Conservation (phyloP, 345 rosid genomes). For the Eutrema heterophyllum region DNA sequence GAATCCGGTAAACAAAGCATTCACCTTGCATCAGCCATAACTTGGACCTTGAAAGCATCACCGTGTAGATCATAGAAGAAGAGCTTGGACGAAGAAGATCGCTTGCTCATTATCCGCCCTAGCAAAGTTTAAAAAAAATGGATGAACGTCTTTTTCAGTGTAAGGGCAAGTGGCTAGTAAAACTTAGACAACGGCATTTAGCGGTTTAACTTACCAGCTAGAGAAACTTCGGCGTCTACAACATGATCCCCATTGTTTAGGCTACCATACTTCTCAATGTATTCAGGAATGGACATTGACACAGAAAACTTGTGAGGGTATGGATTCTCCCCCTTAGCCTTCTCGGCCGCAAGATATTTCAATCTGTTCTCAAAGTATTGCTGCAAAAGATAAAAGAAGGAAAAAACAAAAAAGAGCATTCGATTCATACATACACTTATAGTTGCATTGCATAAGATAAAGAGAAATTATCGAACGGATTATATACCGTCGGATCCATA, state of each 20-base stretch:
- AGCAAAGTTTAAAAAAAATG: background rate
- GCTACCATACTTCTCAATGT: constrained; percentile 49
- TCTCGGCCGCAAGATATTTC: constrained; percentile 59
- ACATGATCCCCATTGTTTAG: constrained; percentile 68
- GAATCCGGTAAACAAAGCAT: background rate
- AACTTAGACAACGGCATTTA: background rate
- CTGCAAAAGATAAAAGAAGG: constrained; percentile 37
- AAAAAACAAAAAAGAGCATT: background rate
- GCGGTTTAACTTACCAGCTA: constrained; percentile 51
- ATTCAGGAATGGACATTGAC: constrained; percentile 56
- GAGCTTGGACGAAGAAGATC: constrained; percentile 82
- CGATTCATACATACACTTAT: background rate
- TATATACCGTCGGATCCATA: constrained; percentile 85
- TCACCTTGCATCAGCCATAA: constrained; percentile 95
- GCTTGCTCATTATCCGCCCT: constrained; percentile 94
- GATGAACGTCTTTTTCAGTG: background rate
- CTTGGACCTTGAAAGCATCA: constrained; percentile 76
- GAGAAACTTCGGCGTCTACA: constrained; percentile 52
- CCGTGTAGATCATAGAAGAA: constrained; percentile 86
- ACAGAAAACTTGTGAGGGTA: constrained; percentile 82
- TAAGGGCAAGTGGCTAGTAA: background rate
- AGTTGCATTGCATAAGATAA: background rate
- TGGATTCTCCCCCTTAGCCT: constrained; percentile 67
- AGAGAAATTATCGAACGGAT: background rate
- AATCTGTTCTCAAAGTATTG: constrained; percentile 86